Percentiles rank a stretch among this genome's conserved stretches.
These are phyloP conservation scores for Aspergillus sp. DNA, from an alignment of 2,329 filamentous ascomycete genomes.

Conservation along the genomic window DNA sequence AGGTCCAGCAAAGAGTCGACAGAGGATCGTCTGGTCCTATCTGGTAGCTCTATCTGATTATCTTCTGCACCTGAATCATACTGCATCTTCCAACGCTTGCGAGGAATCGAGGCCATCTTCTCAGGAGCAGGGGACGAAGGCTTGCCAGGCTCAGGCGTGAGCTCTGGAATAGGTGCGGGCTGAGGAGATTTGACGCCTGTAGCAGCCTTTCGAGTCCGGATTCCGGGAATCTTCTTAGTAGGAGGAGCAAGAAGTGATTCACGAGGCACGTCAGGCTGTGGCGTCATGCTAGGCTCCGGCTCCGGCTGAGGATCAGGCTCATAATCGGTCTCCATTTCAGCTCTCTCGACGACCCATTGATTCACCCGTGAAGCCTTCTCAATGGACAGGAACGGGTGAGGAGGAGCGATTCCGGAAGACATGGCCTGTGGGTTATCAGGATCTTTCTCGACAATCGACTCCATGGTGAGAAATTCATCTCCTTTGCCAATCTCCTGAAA, in stretches of 20 bases:
- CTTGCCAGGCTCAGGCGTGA: not conserved
- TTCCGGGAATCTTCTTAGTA: slow-evolving; percentile 10
- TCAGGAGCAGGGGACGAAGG: slow-evolving; percentile 1
- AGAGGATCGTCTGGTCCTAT: not conserved
- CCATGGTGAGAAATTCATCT: slow-evolving; percentile 12
- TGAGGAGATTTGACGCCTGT: not conserved
- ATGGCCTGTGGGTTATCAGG: slow-evolving; percentile 1
- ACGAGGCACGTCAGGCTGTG: not conserved
- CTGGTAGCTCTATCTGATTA: not conserved
- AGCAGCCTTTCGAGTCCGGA: slow-evolving; percentile 12
- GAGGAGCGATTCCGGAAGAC: slow-evolving; percentile 2
- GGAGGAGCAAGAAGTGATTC: not conserved
- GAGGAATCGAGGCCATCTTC: slow-evolving; percentile 4
- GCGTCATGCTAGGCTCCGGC: not conserved
- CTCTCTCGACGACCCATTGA: slow-evolving; percentile 21
- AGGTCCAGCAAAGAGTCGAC: not conserved
- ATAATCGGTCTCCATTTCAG: slow-evolving; percentile 9
- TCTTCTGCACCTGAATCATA: slow-evolving; percentile 3
- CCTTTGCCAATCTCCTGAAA: slow-evolving; percentile 25
- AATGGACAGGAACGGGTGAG: slow-evolving; percentile 17
- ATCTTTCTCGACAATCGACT: slow-evolving; percentile 8
- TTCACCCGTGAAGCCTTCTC: slow-evolving; percentile 23
- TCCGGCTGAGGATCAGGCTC: not conserved
- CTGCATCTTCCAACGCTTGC: slow-evolving; percentile 13
- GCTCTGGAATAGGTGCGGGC: not conserved